Percentiles rank a stretch among this genome's conserved stretches.
phyloP scores from a whole-genome alignment of 306 rosid genomes.

The Vigna radiata region DNA sequence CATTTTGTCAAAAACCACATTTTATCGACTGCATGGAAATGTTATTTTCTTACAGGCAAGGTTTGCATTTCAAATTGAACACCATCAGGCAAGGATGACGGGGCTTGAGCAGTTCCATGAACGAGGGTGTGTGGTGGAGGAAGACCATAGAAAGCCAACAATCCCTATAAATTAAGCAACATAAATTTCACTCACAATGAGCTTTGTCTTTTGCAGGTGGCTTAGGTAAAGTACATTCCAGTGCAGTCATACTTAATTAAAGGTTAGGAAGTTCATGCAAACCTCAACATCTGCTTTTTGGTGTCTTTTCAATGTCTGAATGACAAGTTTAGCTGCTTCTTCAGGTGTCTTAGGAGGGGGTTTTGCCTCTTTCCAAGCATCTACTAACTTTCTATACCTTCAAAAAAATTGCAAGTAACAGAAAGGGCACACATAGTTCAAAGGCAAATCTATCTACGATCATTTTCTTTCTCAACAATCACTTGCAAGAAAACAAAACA shows the following conservation, averaged over 20 bases:
- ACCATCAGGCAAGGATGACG: constrained; percentile 67
- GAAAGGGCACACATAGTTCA: constrained; percentile 1
- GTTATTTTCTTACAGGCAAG: constrained; percentile 61
- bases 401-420: constrained; percentile 25
- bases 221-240: neutral
- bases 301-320: constrained; percentile 72
- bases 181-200: neutral
- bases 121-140: constrained; percentile 64
- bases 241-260: neutral
- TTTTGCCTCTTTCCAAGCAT: constrained; percentile 75
- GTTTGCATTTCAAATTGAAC: constrained; percentile 70
- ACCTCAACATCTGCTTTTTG: constrained; percentile 90
- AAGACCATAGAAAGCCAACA: constrained; percentile 70
- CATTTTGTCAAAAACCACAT: constrained; percentile 34
- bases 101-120: constrained; percentile 47
- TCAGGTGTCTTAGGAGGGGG: constrained; percentile 86
- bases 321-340: constrained; percentile 77
- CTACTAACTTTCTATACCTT: constrained; percentile 89
- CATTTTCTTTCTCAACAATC: neutral
- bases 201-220: neutral
- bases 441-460: neutral
- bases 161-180: constrained; percentile 53
- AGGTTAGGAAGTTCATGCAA: constrained; percentile 38
- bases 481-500: neutral
- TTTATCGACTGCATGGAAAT: constrained; percentile 23